Conservation (phyloP, 2,329 filamentous ascomycete species). For the Diatrype stigma region DNA sequence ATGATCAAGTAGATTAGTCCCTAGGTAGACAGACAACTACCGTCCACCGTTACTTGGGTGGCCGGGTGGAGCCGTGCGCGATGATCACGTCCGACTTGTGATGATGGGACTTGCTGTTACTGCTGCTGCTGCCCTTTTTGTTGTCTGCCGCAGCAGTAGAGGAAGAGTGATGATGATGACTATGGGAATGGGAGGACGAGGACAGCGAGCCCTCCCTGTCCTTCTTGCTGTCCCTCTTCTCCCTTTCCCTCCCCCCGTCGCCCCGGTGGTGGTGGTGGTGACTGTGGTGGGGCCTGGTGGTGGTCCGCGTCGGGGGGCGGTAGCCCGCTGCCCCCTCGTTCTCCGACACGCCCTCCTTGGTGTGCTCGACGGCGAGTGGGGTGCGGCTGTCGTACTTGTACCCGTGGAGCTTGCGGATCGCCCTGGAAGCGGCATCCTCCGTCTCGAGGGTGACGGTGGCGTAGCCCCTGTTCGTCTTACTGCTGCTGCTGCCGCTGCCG, state of each 20-base stretch:
- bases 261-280: constrained; percentile 5
- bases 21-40: no score
- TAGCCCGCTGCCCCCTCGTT: constrained; percentile 12
- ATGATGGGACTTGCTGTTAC: background rate
- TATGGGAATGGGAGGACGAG: no score
- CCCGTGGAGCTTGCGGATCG: constrained; percentile 22
- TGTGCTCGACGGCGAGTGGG: constrained; percentile 20
- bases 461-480: constrained; percentile 21
- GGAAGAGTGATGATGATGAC: background rate
- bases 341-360: constrained; percentile 25
- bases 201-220: no score
- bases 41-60: background rate
- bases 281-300: background rate
- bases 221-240: background rate
- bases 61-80: background rate
- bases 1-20: no score
- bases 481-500: no score
- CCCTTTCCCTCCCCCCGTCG: background rate
- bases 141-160: background rate
- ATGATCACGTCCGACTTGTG: background rate
- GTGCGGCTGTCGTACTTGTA: constrained; percentile 20
- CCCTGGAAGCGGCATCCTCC: constrained; percentile 21
- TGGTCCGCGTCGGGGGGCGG: constrained; percentile 7
- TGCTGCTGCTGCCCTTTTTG: background rate
- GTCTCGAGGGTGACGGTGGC: constrained; percentile 22